Evolutionary conservation across 768 basidiomycete species (phyloP), one percentile per base, ranked within the genome.

Genomic region (Russula emetica): DNA sequence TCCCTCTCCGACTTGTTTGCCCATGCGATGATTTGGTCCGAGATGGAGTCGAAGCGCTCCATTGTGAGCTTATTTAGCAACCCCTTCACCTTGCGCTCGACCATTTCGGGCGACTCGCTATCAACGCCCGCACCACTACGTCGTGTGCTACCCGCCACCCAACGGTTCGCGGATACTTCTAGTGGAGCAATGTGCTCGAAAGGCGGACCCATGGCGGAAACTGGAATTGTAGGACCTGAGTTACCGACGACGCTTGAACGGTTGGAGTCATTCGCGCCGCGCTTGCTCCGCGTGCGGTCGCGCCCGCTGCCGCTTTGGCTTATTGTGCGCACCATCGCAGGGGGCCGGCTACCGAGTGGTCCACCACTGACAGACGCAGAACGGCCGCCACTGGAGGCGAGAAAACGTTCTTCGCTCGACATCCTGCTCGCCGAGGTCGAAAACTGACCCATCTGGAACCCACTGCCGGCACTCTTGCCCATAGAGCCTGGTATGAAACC

Each of bases 11-110:
- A 92, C 78, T 85, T 92, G 82, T 98, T 96, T 34, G 94, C 95
- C 92, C 94, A 98, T 10, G 82, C 75, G 67, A 98, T 89, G 73
- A 98, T 96, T 75, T 98, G 94, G 72, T 91, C 86, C 3, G 94
- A 95, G 72, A 98, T 97, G 9, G 91, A 87, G 69, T 94, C 92
- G 80, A 98, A 98, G 69, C 90, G 90, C 79, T 98, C 94, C 85
- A 94, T 90, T 16, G 95, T 95, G 40, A 98, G 83, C 78, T 94
- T 97, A 83, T 98, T 96, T 70, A 98, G 86, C 62, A 97, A 77
- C 57, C 79, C 79, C 75, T 90, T 94, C 78, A 97, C 94, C 77
- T 95, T 96, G 58, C 93, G 89, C 69, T 97, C 93, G 30, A 98
- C 92, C 66, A 89, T 76, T 70, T 92, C 92, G 11, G 92, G 88